These are phyloP conservation scores for Cryptosporidium viatorum DNA, from an alignment of 169 alveolate species.

Conservation along the genomic window DNA sequence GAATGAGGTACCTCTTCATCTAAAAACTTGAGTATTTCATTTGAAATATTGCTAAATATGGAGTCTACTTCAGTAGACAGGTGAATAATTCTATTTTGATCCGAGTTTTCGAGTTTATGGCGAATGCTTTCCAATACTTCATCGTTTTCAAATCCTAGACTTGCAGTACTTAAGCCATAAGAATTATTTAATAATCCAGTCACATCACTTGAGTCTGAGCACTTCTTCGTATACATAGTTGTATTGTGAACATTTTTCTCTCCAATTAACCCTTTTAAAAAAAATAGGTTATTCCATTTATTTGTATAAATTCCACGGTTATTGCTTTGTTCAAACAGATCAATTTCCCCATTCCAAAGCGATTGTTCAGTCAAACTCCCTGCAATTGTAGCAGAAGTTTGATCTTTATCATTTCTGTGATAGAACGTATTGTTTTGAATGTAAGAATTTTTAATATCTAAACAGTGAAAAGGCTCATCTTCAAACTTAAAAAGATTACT, in stretches of 20 bases:
- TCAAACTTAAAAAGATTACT: neutral
- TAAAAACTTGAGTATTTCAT: slow-evolving; percentile 7
- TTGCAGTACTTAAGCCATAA: neutral
- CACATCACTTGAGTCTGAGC: neutral
- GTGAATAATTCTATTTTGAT: slow-evolving; percentile 18
- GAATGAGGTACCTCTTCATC: slow-evolving; percentile 49
- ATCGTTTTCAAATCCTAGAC: neutral
- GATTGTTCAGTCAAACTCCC: neutral
- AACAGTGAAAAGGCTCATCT: neutral
- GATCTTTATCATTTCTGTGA: neutral
- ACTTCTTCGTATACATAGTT: neutral
- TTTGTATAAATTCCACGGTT: neutral
- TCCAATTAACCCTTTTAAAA: slow-evolving; percentile 10
- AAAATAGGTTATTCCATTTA: neutral
- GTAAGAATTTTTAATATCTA: neutral
- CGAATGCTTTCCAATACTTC: slow-evolving; percentile 32
- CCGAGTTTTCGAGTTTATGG: slow-evolving; percentile 43
- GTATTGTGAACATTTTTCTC: slow-evolving; percentile 7
- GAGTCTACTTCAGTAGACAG: slow-evolving; percentile 2
- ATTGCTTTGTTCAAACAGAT: slow-evolving; percentile 21
- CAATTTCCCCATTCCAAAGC: neutral
- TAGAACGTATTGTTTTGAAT: neutral
- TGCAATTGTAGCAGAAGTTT: neutral
- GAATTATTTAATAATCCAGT: neutral
- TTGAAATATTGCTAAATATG: slow-evolving; percentile 21